Evolutionary conservation across 495 filamentous ascomycete species (phyloP).

Genomic region (Gamarada debralockiae): DNA sequence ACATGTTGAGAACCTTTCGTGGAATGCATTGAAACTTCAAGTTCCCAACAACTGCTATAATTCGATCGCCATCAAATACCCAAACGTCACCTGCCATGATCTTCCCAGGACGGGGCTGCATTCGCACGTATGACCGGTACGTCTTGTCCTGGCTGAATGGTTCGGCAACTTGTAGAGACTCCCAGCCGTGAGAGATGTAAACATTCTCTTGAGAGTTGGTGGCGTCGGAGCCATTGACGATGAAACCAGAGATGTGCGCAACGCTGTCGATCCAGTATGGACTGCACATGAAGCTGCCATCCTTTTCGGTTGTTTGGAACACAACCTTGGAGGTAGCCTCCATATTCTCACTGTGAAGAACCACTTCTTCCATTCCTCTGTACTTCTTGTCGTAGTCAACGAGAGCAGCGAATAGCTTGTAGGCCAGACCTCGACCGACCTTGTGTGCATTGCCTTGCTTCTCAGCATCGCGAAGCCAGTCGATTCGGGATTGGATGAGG

Average conservation of each 20-base stretch:
- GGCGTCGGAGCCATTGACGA: constrained; percentile 73
- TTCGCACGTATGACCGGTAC: constrained; percentile 69
- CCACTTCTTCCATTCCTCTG: constrained; percentile 71
- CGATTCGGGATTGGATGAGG: constrained; percentile 50
- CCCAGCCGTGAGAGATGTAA: constrained; percentile 80
- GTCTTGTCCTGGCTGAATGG: constrained; percentile 58
- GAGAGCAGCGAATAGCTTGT: constrained; percentile 69
- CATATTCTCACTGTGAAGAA: constrained; percentile 64
- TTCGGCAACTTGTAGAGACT: constrained; percentile 66
- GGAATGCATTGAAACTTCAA: constrained; percentile 65
- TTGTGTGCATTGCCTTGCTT: constrained; percentile 38
- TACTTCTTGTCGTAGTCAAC: constrained; percentile 68
- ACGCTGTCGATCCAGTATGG: constrained; percentile 73
- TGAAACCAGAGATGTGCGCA: constrained; percentile 70
- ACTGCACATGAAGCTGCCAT: constrained; percentile 61
- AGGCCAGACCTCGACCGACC: constrained; percentile 57
- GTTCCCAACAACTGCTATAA: constrained; percentile 49
- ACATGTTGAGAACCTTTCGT: constrained; percentile 60
- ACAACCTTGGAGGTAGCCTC: constrained; percentile 69
- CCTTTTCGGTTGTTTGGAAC: constrained; percentile 55
- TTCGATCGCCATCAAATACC: constrained; percentile 59
- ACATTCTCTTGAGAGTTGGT: constrained; percentile 66
- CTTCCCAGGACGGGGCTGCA: constrained; percentile 42
- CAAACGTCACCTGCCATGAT: constrained; percentile 59
- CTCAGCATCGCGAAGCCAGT: constrained; percentile 51